These are phyloP conservation scores for Schizochytrium sp. DNA, from an alignment of 108 stramenopile genomes.

Conservation along the genomic window DNA sequence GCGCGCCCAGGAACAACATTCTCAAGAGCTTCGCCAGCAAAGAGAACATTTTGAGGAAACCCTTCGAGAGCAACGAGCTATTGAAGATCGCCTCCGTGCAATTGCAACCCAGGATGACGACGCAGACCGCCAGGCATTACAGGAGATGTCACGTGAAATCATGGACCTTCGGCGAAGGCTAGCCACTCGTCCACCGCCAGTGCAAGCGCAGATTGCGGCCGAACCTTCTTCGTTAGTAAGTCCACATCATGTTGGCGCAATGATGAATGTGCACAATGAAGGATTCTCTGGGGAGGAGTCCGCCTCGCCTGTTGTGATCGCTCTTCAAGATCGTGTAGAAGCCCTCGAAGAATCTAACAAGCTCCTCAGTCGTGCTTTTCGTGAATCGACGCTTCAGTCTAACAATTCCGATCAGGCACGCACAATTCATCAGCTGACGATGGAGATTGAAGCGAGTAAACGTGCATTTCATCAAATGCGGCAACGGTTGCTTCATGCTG, in stretches of 20 bases:
- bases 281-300: too few relatives aligned
- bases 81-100: not conserved
- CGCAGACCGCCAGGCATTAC: not conserved
- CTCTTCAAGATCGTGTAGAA: constrained; percentile 36
- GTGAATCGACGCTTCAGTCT: not conserved
- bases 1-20: not conserved
- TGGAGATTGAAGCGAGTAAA: constrained; percentile 48
- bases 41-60: constrained; percentile 24
- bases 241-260: too few relatives aligned
- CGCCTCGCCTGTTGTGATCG: not conserved
- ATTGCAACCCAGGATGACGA: constrained; percentile 14
- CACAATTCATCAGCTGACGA: constrained; percentile 56
- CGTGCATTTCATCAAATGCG: constrained; percentile 30
- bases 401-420: not conserved
- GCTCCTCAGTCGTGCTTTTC: constrained; percentile 25
- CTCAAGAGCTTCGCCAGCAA: not conserved
- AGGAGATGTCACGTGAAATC: constrained; percentile 15
- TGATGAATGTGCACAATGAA: too few relatives aligned
- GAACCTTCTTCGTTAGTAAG: too few relatives aligned
- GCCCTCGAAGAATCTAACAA: constrained; percentile 57
- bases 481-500: not conserved
- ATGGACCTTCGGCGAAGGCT: not conserved
- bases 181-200: not conserved
- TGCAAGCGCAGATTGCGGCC: too few relatives aligned
- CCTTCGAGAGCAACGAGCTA: not conserved